phyloP scores from a whole-genome alignment of 331 rosid genomes.

The Malus hybrid region DNA sequence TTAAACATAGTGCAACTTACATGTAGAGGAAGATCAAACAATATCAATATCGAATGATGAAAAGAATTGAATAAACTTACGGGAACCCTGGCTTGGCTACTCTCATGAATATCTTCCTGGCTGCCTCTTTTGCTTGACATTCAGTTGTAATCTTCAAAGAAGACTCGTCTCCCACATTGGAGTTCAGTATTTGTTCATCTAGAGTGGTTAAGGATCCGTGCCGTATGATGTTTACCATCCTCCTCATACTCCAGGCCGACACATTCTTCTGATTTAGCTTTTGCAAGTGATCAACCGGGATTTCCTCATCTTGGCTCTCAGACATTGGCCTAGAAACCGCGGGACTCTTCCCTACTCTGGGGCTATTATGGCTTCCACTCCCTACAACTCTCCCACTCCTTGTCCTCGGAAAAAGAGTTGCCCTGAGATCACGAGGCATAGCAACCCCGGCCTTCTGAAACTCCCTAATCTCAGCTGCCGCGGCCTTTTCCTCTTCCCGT shows the following conservation, averaged over 20 bases:
- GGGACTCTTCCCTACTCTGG: constrained; percentile 4
- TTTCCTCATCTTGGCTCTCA: constrained; percentile 14
- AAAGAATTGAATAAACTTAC: constrained; percentile 4
- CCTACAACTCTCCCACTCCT: constrained; percentile 6
- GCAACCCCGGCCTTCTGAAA: constrained; percentile 19
- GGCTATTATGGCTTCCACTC: constrained; percentile 6
- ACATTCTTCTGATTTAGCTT: constrained; percentile 28
- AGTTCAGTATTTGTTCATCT: constrained; percentile 20
- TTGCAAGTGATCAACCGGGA: constrained; percentile 16
- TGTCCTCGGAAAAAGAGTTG: constrained; percentile 7
- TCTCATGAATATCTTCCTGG: constrained; percentile 18
- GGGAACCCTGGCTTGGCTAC: constrained; percentile 19
- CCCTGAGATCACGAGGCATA: constrained; percentile 19
- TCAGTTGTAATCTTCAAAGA: constrained; percentile 20
- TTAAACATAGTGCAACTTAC: neutral
- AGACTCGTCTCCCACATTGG: constrained; percentile 7
- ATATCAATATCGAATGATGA: neutral
- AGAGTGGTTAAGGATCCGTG: constrained; percentile 22
- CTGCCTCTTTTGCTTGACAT: constrained; percentile 29
- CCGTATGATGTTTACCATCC: constrained; percentile 17
- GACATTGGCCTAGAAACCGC: constrained; percentile 1
- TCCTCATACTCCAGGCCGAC: constrained; percentile 36
- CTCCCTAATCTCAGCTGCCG: constrained; percentile 7
- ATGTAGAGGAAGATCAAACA: neutral
- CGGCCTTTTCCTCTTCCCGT: constrained; percentile 10